Evolutionary conservation across 2,329 filamentous ascomycete genomes (phyloP), one percentile per base, ranked within the genome.

Genomic region (Phoma sp.): DNA sequence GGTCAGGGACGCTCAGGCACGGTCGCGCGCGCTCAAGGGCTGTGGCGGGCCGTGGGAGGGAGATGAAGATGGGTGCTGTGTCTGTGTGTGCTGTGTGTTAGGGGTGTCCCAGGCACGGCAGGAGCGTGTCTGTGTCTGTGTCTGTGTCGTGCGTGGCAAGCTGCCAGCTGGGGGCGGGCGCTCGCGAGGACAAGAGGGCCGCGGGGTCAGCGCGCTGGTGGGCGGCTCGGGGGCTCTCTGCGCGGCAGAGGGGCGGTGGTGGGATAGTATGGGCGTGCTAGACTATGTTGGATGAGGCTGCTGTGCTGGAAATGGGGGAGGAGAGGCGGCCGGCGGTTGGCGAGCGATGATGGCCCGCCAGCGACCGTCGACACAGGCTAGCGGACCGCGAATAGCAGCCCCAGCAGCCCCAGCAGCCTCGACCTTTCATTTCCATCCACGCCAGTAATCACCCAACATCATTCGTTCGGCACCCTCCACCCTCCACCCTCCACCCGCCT

Each of bases 21-120:
- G 22, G 22, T 31, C 10, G 12, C 13, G 12, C 12, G 29, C 10
- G 9, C 12, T 13, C 29, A 12, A 13, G 29, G 10, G 29, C 12
- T 5, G 10, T 35, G 55, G 65, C 61, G 66, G 64, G 51, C 51
- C 38, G 54, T 36, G 38, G 57, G 43, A 38, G 63, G 63, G 65
- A 63, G 67, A 68, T 68, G 69, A 68, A 58, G 58, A 49, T 67
- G 70, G 65, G 66, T 70, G 68, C 66, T 67, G 65, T 17, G 17
- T 17, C 17, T 17, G 17, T 17, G 17, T 64, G 65, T 61, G 67
- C 65, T 68, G 64, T 63, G 63, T 60, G 65, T 70, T 68, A 69
- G 68, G 65, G 65, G 66, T 62, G 58, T 62, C 62, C 54, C 60
- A 61, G 65, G 62, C 58, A 63, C 58, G 68, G 67, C 59, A 55